Conservation (phyloP, 495 filamentous ascomycete genomes). For the Trichoderma parareesei region DNA sequence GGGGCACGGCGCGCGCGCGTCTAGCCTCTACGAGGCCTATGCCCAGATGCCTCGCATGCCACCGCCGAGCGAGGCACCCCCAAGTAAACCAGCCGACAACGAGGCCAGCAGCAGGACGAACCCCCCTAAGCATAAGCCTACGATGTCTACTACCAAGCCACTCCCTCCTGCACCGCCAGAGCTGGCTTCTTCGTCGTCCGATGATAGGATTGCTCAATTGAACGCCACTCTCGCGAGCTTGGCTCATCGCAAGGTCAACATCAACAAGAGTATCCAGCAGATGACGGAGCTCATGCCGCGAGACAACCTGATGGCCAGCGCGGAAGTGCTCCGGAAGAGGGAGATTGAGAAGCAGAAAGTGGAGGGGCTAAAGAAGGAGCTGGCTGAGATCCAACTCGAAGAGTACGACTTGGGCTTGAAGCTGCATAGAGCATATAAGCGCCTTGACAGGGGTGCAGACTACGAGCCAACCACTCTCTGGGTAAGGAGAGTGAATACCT, state of each 20-base stretch:
- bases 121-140: constrained; percentile 18
- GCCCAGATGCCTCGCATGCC: background rate
- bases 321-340: constrained; percentile 23
- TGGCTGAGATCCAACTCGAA: constrained; percentile 70
- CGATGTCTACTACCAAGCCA: constrained; percentile 42
- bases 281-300: constrained; percentile 57
- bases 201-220: constrained; percentile 57
- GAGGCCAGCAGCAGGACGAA: constrained; percentile 14
- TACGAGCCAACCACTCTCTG: constrained; percentile 69
- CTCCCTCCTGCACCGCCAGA: constrained; percentile 53
- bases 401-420: constrained; percentile 82
- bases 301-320: constrained; percentile 37
- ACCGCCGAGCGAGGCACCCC: background rate
- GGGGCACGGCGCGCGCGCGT: constrained; percentile 20
- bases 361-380: constrained; percentile 58
- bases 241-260: constrained; percentile 56
- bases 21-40: constrained; percentile 18
- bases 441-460: constrained; percentile 52
- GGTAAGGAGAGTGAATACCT: constrained; percentile 60
- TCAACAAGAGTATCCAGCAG: constrained; percentile 63
- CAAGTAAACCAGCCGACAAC: constrained; percentile 10
- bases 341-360: constrained; percentile 58
- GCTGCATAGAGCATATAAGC: constrained; percentile 72
- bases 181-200: constrained; percentile 32
- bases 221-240: constrained; percentile 61